Conservation (phyloP, 352 stramenopile genomes). For the Pythium dissotocum region DNA sequence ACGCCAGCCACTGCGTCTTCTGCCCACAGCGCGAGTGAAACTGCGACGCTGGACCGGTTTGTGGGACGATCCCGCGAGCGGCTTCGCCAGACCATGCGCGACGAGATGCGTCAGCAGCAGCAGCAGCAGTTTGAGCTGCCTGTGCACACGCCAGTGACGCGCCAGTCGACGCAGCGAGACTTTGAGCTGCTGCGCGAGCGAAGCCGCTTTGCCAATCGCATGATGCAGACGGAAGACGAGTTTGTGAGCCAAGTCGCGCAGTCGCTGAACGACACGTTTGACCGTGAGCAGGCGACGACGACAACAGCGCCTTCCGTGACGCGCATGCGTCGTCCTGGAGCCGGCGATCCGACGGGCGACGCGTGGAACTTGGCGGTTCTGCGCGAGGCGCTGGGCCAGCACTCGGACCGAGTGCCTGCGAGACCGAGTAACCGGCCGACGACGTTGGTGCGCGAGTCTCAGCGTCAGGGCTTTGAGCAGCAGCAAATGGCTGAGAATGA, state of each 20-base stretch:
- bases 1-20: constrained; percentile 3
- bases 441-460: constrained; percentile 1
- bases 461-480: constrained; percentile 20
- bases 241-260: not conserved
- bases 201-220: not conserved
- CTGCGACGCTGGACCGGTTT: constrained; percentile 15
- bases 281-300: constrained; percentile 3
- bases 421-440: constrained; percentile 16
- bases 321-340: constrained; percentile 18
- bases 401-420: constrained; percentile 19
- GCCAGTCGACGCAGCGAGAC: not conserved
- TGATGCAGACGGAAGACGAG: not conserved
- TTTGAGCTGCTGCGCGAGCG: not conserved
- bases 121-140: not conserved
- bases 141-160: not conserved
- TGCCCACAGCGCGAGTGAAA: not conserved
- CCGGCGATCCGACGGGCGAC: constrained; percentile 32
- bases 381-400: constrained; percentile 44
- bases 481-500: constrained; percentile 29
- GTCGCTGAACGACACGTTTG: not conserved
- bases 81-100: constrained; percentile 25
- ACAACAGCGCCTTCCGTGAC: constrained; percentile 9
- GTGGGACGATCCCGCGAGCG: constrained; percentile 28
- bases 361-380: constrained; percentile 69
- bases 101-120: not conserved